Evolutionary conservation across 1,284 basidiomycete species (phyloP).

Genomic region (Naganishia sp.): DNA sequence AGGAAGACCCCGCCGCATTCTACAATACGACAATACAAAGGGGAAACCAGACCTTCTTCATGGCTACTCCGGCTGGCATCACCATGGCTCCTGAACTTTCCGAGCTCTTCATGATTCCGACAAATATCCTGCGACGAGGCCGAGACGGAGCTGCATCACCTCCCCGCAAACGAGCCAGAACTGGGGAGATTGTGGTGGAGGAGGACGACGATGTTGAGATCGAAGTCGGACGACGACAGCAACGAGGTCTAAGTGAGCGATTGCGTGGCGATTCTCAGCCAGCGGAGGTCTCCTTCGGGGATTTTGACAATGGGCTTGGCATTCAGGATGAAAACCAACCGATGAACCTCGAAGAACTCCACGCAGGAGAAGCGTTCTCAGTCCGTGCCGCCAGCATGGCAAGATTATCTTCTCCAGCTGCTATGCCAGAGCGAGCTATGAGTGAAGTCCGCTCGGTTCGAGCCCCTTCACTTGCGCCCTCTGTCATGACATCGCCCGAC

Average conservation of each 20-base stretch:
- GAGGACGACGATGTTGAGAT: conserved; percentile 52
- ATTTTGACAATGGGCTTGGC: conserved; percentile 32
- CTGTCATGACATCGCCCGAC: conserved; percentile 13
- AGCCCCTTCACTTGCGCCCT: conserved; percentile 16
- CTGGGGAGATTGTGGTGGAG: conserved; percentile 6
- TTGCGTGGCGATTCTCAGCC: conserved; percentile 31
- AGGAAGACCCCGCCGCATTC: conserved; percentile 77
- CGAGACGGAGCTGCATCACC: conserved; percentile 56
- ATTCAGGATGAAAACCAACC: not conserved
- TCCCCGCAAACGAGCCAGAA: conserved; percentile 42
- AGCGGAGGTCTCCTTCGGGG: conserved; percentile 33
- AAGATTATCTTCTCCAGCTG: conserved; percentile 3
- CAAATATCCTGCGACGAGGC: conserved; percentile 54
- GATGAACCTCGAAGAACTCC: not conserved
- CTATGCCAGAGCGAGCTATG: conserved; percentile 9
- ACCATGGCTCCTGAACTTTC: conserved; percentile 72
- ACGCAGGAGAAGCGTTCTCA: not conserved
- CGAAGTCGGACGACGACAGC: conserved; percentile 62
- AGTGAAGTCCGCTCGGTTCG: conserved; percentile 16
- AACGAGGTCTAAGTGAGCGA: conserved; percentile 27
- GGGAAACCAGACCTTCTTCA: conserved; percentile 69
- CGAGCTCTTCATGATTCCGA: conserved; percentile 78
- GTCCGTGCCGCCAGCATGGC: not conserved
- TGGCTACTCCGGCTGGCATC: conserved; percentile 63
- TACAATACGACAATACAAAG: conserved; percentile 77